These are phyloP conservation scores for Spathaspora boniae DNA, from an alignment of 805 yeast species.

Conservation along the genomic window DNA sequence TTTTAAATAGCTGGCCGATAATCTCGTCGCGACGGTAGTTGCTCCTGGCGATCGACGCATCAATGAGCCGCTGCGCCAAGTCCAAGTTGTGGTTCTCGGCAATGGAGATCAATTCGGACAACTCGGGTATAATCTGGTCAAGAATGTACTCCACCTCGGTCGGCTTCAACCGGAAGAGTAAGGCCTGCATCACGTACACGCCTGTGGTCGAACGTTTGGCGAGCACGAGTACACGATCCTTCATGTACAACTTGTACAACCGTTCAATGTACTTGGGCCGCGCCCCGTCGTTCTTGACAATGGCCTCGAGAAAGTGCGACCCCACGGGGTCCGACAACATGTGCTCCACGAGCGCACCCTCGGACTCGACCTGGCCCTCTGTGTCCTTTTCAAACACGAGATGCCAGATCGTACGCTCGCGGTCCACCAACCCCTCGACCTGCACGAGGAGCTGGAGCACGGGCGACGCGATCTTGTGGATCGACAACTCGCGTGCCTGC, in stretches of 20 bases:
- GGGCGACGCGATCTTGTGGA: conserved; percentile 83
- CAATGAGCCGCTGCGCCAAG: conserved; percentile 61
- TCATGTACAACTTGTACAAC: conserved; percentile 67
- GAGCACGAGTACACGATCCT: conserved; percentile 66
- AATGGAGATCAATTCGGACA: conserved; percentile 50
- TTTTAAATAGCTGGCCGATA: conserved; percentile 41
- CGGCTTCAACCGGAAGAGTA: conserved; percentile 61
- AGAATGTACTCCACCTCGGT: conserved; percentile 60
- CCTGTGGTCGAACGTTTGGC: conserved; percentile 84
- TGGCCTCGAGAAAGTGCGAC: conserved; percentile 80
- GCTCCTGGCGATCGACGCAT: conserved; percentile 57
- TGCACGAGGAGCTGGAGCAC: conserved; percentile 75
- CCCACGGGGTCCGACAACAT: conserved; percentile 87
- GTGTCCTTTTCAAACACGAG: conserved; percentile 50
- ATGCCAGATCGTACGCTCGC: conserved; percentile 69
- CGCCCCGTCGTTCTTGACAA: conserved; percentile 55
- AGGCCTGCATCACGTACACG: conserved; percentile 69
- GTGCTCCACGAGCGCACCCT: conserved; percentile 80
- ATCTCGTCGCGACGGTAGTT: conserved; percentile 61
- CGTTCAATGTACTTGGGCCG: conserved; percentile 69
- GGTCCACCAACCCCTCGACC: conserved; percentile 76
- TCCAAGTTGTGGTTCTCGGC: conserved; percentile 63
- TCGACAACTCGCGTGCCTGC: conserved; percentile 64
- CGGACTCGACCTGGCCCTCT: conserved; percentile 53
- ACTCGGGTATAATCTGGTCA: conserved; percentile 63